Base-by-base conservation (phyloP, 345 rosid genomes). In the Mercurialis annua region DNA sequence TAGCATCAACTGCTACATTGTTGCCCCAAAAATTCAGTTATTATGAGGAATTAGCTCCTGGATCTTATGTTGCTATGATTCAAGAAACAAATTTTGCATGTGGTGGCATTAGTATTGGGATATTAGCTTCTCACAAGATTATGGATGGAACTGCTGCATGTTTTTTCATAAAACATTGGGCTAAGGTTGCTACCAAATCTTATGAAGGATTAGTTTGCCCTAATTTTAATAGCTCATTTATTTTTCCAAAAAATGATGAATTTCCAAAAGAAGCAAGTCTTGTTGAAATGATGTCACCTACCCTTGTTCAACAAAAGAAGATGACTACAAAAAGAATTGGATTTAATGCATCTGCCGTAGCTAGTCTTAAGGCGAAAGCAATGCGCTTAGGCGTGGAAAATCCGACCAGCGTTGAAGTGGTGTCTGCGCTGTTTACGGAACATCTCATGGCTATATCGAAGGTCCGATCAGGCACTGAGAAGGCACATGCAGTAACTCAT, bases 41-140 rank as follows among this genome's bases (percentile, higher is more conserved):
- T 56, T 15, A n/a, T 0, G 33, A 27, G 2, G 33, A 27, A 2
- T 0, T 66, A 16, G 29, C 15, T 36, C 49, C 57, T 12, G 81
- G 73, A 48, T 20, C 40, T 29, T 58, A 52, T 5, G 53, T 61
- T 18, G 61, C 59, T 38, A 18, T 47, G 30, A 33, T 73, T 0
- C 78, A 80, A 71, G 72, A 53, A 33, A 77, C 71, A 4, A n/a
- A 29, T 43, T 80, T 80, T 2, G 24, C 51, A 7, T 76, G 85
- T 15, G 88, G 87, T 48, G 88, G 87, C 6, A 55, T 79, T 23
- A 72, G 62, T 18, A 12, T 86, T 17, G 78, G 79, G 6, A 50
- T 65, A 17, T 58, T 65, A 2, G 29, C 71, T 43, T 77, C 84
- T 24, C 87, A 82, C 74, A 78, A 50, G 78, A 58, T 84, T 38